phyloP scores from a whole-genome alignment of 2,329 filamentous ascomycete genomes.

The Xylariaceae sp. region DNA sequence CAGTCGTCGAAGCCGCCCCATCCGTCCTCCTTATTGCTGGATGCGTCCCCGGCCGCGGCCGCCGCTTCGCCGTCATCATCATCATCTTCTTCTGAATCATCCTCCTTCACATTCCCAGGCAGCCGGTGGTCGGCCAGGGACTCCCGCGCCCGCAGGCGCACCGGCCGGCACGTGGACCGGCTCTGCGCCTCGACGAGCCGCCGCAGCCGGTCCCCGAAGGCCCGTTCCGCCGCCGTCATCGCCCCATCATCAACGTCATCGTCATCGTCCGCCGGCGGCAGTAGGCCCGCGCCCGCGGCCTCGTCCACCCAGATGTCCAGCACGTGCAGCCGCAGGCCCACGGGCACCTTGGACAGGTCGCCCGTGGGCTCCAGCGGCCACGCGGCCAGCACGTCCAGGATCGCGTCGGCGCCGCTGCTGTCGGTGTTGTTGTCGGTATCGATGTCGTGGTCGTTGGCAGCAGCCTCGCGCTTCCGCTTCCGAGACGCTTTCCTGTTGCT shows the following conservation, averaged over 20 bases:
- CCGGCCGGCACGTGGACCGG: slow-evolving; percentile 59
- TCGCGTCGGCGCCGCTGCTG: slow-evolving; percentile 15
- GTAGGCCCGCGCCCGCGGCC: slow-evolving; percentile 60
- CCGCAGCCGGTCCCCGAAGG: slow-evolving; percentile 47
- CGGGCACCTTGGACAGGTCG: slow-evolving; percentile 54
- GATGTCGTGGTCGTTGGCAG: too few species aligned
- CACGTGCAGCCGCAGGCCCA: slow-evolving; percentile 79
- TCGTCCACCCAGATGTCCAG: slow-evolving; percentile 91
- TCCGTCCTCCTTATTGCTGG: slow-evolving; percentile 42
- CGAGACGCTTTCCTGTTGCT: slow-evolving; percentile 6
- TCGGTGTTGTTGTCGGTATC: too few species aligned
- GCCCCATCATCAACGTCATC: slow-evolving; percentile 29
- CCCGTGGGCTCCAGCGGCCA: slow-evolving; percentile 34
- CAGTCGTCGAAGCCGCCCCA: slow-evolving; percentile 66
- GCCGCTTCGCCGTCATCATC: slow-evolving; percentile 29
- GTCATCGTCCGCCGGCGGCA: slow-evolving; percentile 30
- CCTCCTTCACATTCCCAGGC: slow-evolving; percentile 47
- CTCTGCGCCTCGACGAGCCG: slow-evolving; percentile 49
- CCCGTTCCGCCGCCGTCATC: slow-evolving; percentile 33
- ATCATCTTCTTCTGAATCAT: slow-evolving; percentile 19
- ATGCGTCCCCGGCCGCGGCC: slow-evolving; percentile 16
- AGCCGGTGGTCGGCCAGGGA: slow-evolving; percentile 67
- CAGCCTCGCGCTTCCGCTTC: slow-evolving; percentile 11
- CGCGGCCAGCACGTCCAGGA: slow-evolving; percentile 37
- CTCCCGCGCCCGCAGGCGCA: slow-evolving; percentile 63